Conservation (phyloP, 257 asterid species). For the Buddleja alternifolia region DNA sequence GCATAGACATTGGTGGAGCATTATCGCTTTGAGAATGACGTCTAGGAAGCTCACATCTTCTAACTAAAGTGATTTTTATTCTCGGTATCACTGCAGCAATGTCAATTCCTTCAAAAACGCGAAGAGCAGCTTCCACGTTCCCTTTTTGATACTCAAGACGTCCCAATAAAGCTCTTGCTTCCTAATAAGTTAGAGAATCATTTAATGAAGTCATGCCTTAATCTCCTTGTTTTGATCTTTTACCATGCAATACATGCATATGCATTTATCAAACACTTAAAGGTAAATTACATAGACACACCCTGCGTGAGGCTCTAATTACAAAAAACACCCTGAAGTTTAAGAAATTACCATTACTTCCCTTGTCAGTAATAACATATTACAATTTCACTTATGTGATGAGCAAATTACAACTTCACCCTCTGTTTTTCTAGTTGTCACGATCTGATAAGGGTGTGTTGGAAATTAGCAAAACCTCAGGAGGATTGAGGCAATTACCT, state of each 20-base stretch:
- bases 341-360: too few species aligned
- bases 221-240: not conserved
- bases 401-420: too few species aligned
- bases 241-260: not conserved
- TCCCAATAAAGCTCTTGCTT: slow-evolving; percentile 94
- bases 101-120: slow-evolving; percentile 91
- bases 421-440: too few species aligned
- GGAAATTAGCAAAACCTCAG: too few species aligned
- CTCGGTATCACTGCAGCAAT: slow-evolving; percentile 72
- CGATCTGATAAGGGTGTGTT: too few species aligned
- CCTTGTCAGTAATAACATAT: too few species aligned
- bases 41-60: slow-evolving; percentile 64
- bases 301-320: too few species aligned
- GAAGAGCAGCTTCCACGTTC: slow-evolving; percentile 84
- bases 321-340: too few species aligned
- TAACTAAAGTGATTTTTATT: slow-evolving; percentile 57
- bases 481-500: too few species aligned
- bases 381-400: too few species aligned
- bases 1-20: slow-evolving; percentile 80
- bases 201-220: slow-evolving; percentile 12
- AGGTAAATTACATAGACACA: too few species aligned
- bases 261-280: not conserved
- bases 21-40: slow-evolving; percentile 77
- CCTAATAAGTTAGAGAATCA: slow-evolving; percentile 45
- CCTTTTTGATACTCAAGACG: slow-evolving; percentile 96